phyloP scores from a whole-genome alignment of 2,329 filamentous ascomycete genomes.

The Scortechinia acanthostroma region DNA sequence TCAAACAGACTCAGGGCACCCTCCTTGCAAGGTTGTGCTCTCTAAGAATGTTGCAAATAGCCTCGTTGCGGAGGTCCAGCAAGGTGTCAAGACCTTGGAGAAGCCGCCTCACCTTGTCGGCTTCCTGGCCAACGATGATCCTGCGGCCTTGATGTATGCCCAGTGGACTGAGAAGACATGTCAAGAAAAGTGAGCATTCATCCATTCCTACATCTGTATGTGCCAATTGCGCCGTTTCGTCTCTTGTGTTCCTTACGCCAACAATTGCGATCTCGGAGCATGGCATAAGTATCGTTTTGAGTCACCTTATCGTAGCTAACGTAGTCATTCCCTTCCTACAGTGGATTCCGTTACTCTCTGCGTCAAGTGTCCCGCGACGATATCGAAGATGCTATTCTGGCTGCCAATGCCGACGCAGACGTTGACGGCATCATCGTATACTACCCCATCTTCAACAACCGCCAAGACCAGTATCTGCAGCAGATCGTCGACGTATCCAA shows the following conservation, averaged over 20 bases:
- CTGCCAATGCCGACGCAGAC: conserved; percentile 70
- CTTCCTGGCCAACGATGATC: conserved; percentile 86
- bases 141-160: conserved; percentile 85
- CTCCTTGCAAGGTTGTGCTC: conserved; percentile 87
- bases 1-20: conserved; percentile 29
- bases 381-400: conserved; percentile 81
- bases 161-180: conserved; percentile 97
- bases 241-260: too few species aligned
- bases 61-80: conserved; percentile 70
- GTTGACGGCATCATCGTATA: conserved; percentile 95
- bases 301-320: not conserved
- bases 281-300: too few species aligned
- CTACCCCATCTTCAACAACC: conserved; percentile 90
- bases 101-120: conserved; percentile 76
- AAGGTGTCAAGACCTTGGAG: conserved; percentile 66
- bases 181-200: conserved; percentile 74
- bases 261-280: not conserved
- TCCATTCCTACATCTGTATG: conserved; percentile 6
- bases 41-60: conserved; percentile 80
- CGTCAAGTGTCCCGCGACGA: conserved; percentile 77
- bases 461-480: conserved; percentile 90
- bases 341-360: conserved; percentile 84
- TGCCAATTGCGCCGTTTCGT: conserved; percentile 3
- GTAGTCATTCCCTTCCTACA: conserved; percentile 21
- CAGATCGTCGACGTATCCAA: conserved; percentile 85